Evolutionary conservation across 129 eudicot genomes (phyloP).

Genomic region (Flaveria sonorensis): DNA sequence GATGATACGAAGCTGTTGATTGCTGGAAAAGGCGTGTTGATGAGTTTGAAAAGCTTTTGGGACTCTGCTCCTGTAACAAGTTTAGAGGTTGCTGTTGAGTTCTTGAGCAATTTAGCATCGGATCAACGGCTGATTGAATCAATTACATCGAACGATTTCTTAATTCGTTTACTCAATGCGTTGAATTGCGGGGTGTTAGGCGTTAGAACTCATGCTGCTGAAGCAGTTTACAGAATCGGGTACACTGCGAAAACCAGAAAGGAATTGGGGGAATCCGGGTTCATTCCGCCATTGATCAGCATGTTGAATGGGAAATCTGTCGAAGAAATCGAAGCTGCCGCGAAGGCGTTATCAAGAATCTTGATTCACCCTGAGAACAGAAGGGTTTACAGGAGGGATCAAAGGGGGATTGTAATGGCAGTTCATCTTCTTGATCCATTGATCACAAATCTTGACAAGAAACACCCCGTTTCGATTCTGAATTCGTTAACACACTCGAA

Average conservation of each 20-base stretch:
- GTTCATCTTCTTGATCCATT: constrained; percentile 59
- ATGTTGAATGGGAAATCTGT: constrained; percentile 66
- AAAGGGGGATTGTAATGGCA: constrained; percentile 48
- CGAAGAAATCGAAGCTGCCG: constrained; percentile 66
- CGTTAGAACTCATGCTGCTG: constrained; percentile 63
- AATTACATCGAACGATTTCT: constrained; percentile 44
- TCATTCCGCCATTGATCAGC: constrained; percentile 48
- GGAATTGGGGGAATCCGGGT: constrained; percentile 71
- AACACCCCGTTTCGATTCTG: constrained; percentile 52
- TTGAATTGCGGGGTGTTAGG: constrained; percentile 56
- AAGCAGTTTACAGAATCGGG: constrained; percentile 51
- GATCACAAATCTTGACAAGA: constrained; percentile 45
- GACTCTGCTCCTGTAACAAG: constrained; percentile 42
- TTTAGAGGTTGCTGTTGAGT: constrained; percentile 55
- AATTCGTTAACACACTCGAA: constrained; percentile 50
- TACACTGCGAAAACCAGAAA: constrained; percentile 44
- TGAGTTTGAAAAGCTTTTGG: constrained; percentile 53
- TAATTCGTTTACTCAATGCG: constrained; percentile 35
- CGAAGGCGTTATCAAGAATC: constrained; percentile 51
- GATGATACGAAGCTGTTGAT: constrained; percentile 51
- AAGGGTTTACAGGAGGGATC: constrained; percentile 54
- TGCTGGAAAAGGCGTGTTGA: constrained; percentile 60
- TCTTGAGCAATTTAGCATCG: constrained; percentile 51
- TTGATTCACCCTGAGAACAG: constrained; percentile 43
- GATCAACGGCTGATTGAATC: constrained; percentile 51